A percentile compares a stretch with the other conserved stretches of the same genome.
Conservation (phyloP, 1,139 yeast species). For the Pichia sp. region DNA sequence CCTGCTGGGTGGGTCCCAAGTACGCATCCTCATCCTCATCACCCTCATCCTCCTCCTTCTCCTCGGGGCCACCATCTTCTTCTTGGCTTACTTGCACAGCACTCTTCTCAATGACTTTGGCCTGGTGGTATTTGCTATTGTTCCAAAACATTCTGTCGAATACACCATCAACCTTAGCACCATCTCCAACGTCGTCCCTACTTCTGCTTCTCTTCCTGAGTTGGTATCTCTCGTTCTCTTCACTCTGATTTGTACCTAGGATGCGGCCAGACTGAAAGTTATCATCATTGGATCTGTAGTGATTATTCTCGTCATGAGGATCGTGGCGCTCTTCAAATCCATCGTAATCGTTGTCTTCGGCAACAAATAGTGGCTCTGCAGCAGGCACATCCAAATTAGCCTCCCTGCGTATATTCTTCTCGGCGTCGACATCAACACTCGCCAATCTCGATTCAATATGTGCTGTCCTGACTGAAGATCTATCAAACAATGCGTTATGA, state of each 20-base stretch:
- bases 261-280: no score
- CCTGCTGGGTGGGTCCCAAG: constrained; percentile 28
- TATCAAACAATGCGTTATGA: not conserved
- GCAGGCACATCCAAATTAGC: no score
- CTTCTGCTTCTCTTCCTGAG: no score
- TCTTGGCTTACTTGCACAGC: no score
- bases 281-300: no score
- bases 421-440: no score
- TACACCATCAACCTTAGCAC: not conserved
- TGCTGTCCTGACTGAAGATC: no score
- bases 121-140: constrained; percentile 15
- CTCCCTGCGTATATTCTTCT: not conserved
- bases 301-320: no score
- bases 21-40: constrained; percentile 11
- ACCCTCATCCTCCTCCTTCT: not conserved
- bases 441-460: no score
- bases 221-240: no score
- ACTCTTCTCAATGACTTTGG: constrained; percentile 7
- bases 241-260: not conserved
- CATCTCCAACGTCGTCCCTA: no score
- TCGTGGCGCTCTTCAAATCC: no score
- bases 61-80: constrained; percentile 2
- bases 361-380: constrained; percentile 14
- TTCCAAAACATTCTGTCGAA: constrained; percentile 19
- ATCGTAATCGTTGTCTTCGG: constrained; percentile 4